These are phyloP conservation scores for Pleurotus ostreatus DNA, from an alignment of 768 basidiomycete species.

Conservation along the genomic window DNA sequence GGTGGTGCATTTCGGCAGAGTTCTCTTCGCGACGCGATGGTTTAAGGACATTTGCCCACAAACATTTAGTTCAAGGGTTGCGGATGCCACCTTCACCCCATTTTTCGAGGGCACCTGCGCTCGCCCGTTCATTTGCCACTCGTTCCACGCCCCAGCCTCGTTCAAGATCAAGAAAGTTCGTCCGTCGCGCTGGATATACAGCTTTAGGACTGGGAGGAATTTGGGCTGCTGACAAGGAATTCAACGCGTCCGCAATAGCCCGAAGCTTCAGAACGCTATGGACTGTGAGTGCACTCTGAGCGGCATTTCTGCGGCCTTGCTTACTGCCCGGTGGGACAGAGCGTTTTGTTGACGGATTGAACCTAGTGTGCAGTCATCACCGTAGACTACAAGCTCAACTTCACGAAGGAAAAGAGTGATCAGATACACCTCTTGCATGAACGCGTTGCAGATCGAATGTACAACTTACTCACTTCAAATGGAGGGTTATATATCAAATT, in stretches of 20 bases:
- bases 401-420: conserved; percentile 65
- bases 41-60: too few species aligned
- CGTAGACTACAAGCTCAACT: conserved; percentile 86
- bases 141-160: neutral
- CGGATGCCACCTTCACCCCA: too few species aligned
- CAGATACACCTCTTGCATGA: conserved; percentile 79
- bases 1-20: too few species aligned
- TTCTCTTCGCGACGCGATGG: too few species aligned
- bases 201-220: conserved; percentile 33
- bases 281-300: conserved; percentile 31
- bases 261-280: conserved; percentile 52
- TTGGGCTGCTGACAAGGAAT: conserved; percentile 44
- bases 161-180: conserved; percentile 13
- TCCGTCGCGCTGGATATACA: conserved; percentile 31
- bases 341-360: neutral
- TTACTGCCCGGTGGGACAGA: neutral
- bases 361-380: conserved; percentile 65
- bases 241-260: conserved; percentile 54
- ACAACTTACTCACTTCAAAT: conserved; percentile 73
- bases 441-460: conserved; percentile 77
- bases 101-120: too few species aligned
- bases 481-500: conserved; percentile 87
- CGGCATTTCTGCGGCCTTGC: neutral
- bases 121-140: neutral
- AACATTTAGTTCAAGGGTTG: too few species aligned